phyloP scores from a whole-genome alignment of 2,329 filamentous ascomycete genomes.

The Cordyceps fumosorosea region DNA sequence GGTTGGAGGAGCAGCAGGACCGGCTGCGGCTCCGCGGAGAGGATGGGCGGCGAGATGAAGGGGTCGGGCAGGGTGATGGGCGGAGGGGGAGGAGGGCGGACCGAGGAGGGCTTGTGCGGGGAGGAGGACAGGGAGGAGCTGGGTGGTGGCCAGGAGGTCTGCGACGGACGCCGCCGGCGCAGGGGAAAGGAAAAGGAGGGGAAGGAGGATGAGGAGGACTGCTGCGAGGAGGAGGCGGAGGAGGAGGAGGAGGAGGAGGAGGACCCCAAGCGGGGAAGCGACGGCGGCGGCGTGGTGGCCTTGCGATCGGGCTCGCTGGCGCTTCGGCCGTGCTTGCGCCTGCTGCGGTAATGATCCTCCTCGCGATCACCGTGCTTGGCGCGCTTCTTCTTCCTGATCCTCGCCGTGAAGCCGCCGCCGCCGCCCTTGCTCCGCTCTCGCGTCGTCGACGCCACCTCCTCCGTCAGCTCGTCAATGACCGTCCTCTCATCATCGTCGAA shows the following conservation, averaged over 20 bases:
- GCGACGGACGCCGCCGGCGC: conserved; percentile 1
- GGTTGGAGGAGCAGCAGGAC: conserved; percentile 45
- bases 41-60: conserved; percentile 44
- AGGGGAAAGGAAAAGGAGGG: conserved; percentile 14
- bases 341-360: conserved; percentile 18
- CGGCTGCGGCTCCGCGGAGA: conserved; percentile 41
- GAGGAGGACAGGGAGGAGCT: conserved; percentile 8
- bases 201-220: conserved; percentile 4
- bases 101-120: conserved; percentile 21
- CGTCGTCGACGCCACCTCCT: conserved; percentile 28
- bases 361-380: conserved; percentile 27
- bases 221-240: conserved; percentile 16
- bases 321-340: conserved; percentile 24
- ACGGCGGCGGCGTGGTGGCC: conserved; percentile 12
- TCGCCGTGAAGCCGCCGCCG: conserved; percentile 35
- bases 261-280: conserved; percentile 6
- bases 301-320: conserved; percentile 20
- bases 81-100: conserved; percentile 10
- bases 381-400: conserved; percentile 40
- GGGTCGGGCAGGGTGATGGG: conserved; percentile 22
- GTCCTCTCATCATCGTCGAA: conserved; percentile 29
- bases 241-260: conserved; percentile 13
- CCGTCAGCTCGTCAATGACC: conserved; percentile 25
- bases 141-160: not conserved
- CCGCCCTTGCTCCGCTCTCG: conserved; percentile 23